phyloP scores from a whole-genome alignment of 768 basidiomycete species.

The Lepiota brunneoincarnata region DNA sequence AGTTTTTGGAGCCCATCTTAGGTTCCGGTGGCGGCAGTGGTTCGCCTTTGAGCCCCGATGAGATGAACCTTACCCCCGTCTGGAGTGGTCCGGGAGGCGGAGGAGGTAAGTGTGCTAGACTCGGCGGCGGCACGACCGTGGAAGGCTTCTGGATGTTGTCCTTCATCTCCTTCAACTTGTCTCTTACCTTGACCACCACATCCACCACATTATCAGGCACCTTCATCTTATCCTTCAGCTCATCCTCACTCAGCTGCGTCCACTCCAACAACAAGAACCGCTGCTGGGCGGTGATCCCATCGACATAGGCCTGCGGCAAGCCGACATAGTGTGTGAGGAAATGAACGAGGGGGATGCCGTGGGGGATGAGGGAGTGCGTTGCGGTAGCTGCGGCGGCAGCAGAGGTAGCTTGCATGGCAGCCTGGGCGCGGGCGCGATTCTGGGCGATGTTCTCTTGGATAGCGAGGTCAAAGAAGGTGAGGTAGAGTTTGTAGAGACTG shows the following conservation, averaged over 20 bases:
- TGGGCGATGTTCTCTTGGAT: no score
- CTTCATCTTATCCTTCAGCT: not conserved
- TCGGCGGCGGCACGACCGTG: no score
- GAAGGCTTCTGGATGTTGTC: no score
- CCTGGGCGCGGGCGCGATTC: no score
- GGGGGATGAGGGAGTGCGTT: not conserved
- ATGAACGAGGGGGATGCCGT: constrained; percentile 1
- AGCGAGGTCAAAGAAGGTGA: not conserved
- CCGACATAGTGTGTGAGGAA: constrained; percentile 7
- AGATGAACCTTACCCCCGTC: constrained; percentile 2
- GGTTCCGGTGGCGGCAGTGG: constrained; percentile 8
- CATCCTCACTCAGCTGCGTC: not conserved
- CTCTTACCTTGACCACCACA: not conserved
- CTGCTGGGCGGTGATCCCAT: constrained; percentile 3
- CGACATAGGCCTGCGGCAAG: not conserved
- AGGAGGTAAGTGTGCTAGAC: no score
- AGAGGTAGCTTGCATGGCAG: no score
- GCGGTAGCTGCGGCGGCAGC: not conserved
- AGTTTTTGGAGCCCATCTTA: constrained; percentile 11
- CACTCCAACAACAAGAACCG: constrained; percentile 3
- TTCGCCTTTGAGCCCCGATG: constrained; percentile 11
- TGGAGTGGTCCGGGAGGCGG: no score
- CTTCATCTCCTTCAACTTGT: not conserved
- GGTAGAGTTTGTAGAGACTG: not conserved
- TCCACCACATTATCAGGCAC: not conserved